Conservation (phyloP, 2,329 filamentous ascomycete genomes). For the Penicillium griseofulvum region DNA sequence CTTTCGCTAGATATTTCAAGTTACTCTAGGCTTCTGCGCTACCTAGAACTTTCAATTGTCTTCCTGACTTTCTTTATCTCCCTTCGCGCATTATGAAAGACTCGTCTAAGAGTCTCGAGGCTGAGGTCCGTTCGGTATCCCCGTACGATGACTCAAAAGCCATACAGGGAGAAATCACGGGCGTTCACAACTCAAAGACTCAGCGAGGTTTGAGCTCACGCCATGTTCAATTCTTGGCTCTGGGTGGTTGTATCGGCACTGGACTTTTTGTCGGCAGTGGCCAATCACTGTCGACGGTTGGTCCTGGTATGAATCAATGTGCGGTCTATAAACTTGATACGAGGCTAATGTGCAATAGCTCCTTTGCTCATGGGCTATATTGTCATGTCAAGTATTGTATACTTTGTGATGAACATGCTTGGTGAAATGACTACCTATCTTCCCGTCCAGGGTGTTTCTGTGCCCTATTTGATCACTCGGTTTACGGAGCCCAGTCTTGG, state of each 20-base stretch:
- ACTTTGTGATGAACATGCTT: slow-evolving; percentile 45
- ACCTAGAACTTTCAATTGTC: neutral
- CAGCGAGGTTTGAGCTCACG: slow-evolving; percentile 28
- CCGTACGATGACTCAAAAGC: slow-evolving; percentile 11
- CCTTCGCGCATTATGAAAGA: slow-evolving; percentile 3
- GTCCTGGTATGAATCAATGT: slow-evolving; percentile 34
- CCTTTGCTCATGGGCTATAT: slow-evolving; percentile 40
- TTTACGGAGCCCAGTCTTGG: slow-evolving; percentile 59
- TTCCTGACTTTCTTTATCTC: neutral
- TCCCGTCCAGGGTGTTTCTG: slow-evolving; percentile 52
- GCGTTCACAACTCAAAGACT: slow-evolving; percentile 4
- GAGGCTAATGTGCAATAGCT: slow-evolving; percentile 14
- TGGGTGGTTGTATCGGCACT: slow-evolving; percentile 46
- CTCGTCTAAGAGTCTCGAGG: slow-evolving; percentile 8
- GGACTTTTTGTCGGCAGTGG: slow-evolving; percentile 55
- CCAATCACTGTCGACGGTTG: slow-evolving; percentile 47
- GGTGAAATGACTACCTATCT: slow-evolving; percentile 60
- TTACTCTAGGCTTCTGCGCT: neutral
- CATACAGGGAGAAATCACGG: slow-evolving; percentile 6
- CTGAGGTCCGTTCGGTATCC: neutral
- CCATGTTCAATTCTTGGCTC: slow-evolving; percentile 31
- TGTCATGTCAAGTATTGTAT: slow-evolving; percentile 40
- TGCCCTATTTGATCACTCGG: slow-evolving; percentile 55
- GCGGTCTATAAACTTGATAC: neutral
- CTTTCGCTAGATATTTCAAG: neutral